Evolutionary conservation across 257 asterid genomes (phyloP).

Genomic region (Solanum commersonii): DNA sequence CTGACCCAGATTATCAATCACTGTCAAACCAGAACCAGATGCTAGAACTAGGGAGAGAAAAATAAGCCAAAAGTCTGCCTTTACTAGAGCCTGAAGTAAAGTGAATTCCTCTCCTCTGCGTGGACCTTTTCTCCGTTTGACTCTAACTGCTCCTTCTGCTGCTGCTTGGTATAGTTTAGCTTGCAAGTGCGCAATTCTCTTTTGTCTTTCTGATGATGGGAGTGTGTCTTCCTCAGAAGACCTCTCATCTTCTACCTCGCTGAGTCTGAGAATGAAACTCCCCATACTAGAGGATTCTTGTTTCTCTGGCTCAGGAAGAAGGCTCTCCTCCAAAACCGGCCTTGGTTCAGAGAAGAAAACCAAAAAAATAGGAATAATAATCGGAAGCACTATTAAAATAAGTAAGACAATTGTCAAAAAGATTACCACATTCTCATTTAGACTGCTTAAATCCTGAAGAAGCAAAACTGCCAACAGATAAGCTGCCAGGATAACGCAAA

Average conservation of each 20-base stretch:
- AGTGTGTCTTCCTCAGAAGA: conserved; percentile 20
- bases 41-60: conserved; percentile 25
- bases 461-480: conserved; percentile 23
- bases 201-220: conserved; percentile 20
- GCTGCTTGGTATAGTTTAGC: conserved; percentile 35
- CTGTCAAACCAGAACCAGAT: conserved; percentile 34
- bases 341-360: conserved; percentile 15
- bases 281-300: conserved; percentile 18
- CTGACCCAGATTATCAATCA: conserved; percentile 32
- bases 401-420: conserved; percentile 16
- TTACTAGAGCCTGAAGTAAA: conserved; percentile 25
- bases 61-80: conserved; percentile 38
- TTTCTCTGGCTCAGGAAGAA: conserved; percentile 14
- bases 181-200: conserved; percentile 31
- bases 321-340: conserved; percentile 18
- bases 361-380: conserved; percentile 21
- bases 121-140: conserved; percentile 25
- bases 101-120: conserved; percentile 34
- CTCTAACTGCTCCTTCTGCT: conserved; percentile 35
- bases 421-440: conserved; percentile 10
- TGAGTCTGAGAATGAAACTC: conserved; percentile 22
- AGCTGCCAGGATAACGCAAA: conserved; percentile 27
- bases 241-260: conserved; percentile 32
- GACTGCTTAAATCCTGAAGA: conserved; percentile 16
- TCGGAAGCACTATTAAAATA: conserved; percentile 21